Evolutionary conservation across 768 basidiomycete species (phyloP).

Genomic region (Trametes maxima): DNA sequence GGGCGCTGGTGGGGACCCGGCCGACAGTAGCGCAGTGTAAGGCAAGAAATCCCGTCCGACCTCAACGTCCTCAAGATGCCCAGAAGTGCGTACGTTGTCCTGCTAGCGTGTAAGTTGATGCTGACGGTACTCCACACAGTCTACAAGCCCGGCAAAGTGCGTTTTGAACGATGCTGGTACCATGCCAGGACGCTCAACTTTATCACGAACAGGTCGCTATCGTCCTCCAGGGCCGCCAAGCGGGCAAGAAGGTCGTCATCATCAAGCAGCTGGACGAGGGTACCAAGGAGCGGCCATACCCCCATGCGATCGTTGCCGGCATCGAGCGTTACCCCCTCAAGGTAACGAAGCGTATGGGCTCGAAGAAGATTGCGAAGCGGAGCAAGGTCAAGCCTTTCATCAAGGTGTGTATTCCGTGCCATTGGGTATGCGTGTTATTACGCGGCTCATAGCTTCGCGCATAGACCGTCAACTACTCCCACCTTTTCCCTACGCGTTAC

Average conservation of each 20-base stretch:
- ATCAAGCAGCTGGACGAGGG: slow-evolving; percentile 98
- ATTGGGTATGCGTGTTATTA: neutral
- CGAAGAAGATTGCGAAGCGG: slow-evolving; percentile 89
- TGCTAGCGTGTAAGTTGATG: neutral
- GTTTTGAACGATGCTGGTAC: slow-evolving; percentile 4
- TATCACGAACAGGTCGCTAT: slow-evolving; percentile 72
- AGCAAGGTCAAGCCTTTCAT: slow-evolving; percentile 99
- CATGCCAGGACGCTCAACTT: slow-evolving; percentile 7
- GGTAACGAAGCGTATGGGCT: slow-evolving; percentile 96
- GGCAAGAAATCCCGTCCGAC: slow-evolving; percentile 20
- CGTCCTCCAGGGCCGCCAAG: slow-evolving; percentile 98
- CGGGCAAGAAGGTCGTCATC: slow-evolving; percentile 98
- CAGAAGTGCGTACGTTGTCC: slow-evolving; percentile 36
- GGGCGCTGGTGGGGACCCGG: slow-evolving; percentile 4
- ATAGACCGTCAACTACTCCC: slow-evolving; percentile 95
- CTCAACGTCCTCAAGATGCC: slow-evolving; percentile 41
- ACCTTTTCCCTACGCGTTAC: slow-evolving; percentile 99
- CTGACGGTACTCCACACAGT: slow-evolving; percentile 48
- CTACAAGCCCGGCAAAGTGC: slow-evolving; percentile 93
- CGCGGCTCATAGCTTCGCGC: neutral
- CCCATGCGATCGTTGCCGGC: slow-evolving; percentile 97
- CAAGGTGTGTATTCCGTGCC: slow-evolving; percentile 64
- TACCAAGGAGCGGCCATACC: slow-evolving; percentile 93
- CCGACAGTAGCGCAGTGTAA: slow-evolving; percentile 9
- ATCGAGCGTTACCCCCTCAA: slow-evolving; percentile 98